phyloP scores from a whole-genome alignment of 768 basidiomycete genomes.

The Jaapia argillacea region DNA sequence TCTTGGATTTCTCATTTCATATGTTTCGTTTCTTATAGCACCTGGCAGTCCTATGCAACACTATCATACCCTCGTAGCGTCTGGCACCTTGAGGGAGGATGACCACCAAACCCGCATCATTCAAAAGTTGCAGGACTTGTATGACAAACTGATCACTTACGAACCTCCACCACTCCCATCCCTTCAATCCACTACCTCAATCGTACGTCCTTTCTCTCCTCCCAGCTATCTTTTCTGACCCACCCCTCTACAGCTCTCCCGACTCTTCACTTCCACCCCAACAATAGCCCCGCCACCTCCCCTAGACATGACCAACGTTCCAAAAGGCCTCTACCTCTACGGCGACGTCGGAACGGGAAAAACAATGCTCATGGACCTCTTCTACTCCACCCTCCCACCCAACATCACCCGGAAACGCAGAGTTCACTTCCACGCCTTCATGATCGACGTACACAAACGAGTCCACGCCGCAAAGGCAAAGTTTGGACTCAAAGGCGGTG shows the following conservation, averaged over 20 bases:
- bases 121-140: conserved; percentile 68
- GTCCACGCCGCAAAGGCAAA: conserved; percentile 72
- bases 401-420: conserved; percentile 65
- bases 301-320: conserved; percentile 46
- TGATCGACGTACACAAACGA: conserved; percentile 97
- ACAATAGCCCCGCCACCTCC: conserved; percentile 17
- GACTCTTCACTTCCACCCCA: conserved; percentile 22
- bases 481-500: conserved; percentile 59
- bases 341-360: conserved; percentile 98
- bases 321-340: conserved; percentile 89
- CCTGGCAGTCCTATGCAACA: conserved; percentile 19
- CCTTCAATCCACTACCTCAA: conserved; percentile 17
- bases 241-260: conserved; percentile 3
- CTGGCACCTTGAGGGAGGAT: conserved; percentile 59
- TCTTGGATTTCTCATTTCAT: too few relatives aligned
- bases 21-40: neutral
- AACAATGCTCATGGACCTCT: conserved; percentile 99
- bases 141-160: conserved; percentile 63
- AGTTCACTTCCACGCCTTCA: conserved; percentile 98
- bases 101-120: conserved; percentile 81
- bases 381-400: conserved; percentile 73
- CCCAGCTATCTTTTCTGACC: conserved; percentile 5
- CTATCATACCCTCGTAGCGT: conserved; percentile 38
- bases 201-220: conserved; percentile 17
- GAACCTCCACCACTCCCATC: conserved; percentile 55